Percentiles rank a stretch among this genome's conserved stretches.
phyloP scores from a whole-genome alignment of 306 rosid genomes.

The Cercis canadensis region DNA sequence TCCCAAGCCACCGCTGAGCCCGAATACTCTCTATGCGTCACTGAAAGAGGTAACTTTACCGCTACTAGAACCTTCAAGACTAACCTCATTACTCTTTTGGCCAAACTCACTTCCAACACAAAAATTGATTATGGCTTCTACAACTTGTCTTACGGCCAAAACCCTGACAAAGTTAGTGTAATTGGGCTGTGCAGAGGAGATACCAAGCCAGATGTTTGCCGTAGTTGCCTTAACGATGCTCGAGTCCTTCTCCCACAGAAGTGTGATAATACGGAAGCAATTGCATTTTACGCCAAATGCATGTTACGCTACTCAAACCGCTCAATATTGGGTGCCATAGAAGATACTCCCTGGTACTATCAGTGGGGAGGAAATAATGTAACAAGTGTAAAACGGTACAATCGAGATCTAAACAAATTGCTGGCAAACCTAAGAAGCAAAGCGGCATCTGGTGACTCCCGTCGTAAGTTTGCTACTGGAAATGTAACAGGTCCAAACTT shows the following conservation, averaged over 20 bases:
- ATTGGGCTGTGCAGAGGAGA: constrained; percentile 47
- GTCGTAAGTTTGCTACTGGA: constrained; percentile 12
- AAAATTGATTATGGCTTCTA: constrained; percentile 39
- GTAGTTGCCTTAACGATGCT: neutral
- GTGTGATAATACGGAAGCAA: constrained; percentile 31
- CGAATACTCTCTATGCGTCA: neutral
- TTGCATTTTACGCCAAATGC: constrained; percentile 1
- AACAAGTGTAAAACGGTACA: no score
- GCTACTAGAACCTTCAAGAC: constrained; percentile 2
- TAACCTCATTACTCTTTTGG: constrained; percentile 33
- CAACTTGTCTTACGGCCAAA: constrained; percentile 30
- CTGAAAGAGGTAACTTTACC: neutral
- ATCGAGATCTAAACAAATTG: no score
- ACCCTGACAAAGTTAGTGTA: constrained; percentile 14
- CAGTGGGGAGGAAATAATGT: no score
- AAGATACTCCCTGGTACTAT: no score
- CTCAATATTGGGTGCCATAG: neutral
- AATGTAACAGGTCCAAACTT: neutral
- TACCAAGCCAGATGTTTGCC: constrained; percentile 6
- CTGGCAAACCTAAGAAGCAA: neutral
- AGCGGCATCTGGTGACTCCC: constrained; percentile 23
- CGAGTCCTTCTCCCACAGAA: neutral
- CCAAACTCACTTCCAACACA: constrained; percentile 31
- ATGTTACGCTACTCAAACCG: constrained; percentile 29
- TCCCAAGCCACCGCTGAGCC: constrained; percentile 6